Evolutionary conservation across 495 filamentous ascomycete species (phyloP).

Genomic region (Tuber microsphaerosporum): DNA sequence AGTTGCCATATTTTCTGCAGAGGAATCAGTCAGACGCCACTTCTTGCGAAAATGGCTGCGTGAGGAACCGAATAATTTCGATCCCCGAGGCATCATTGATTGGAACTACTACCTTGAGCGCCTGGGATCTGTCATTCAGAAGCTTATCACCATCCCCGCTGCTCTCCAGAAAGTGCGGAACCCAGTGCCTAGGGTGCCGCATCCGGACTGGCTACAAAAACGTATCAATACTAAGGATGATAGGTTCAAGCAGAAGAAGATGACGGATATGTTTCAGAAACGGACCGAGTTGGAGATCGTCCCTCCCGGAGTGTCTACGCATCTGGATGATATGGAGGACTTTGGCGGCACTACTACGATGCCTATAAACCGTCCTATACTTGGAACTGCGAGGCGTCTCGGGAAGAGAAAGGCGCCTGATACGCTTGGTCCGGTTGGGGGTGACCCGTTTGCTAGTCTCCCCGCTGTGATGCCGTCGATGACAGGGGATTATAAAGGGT

Average conservation of each 20-base stretch:
- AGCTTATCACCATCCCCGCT: slow-evolving; percentile 95
- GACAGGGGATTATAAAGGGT: slow-evolving; percentile 77
- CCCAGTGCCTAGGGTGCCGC: slow-evolving; percentile 82
- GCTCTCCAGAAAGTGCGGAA: slow-evolving; percentile 92
- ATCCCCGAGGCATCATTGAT: slow-evolving; percentile 79
- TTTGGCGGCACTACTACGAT: slow-evolving; percentile 58
- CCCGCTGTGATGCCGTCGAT: slow-evolving; percentile 80
- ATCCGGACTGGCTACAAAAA: slow-evolving; percentile 94
- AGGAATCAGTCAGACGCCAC: slow-evolving; percentile 72
- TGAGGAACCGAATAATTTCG: slow-evolving; percentile 88
- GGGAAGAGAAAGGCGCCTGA: slow-evolving; percentile 83
- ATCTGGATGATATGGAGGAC: slow-evolving; percentile 73
- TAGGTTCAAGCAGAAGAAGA: slow-evolving; percentile 94
- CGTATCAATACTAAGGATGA: slow-evolving; percentile 93
- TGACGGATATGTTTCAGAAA: slow-evolving; percentile 86
- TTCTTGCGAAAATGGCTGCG: slow-evolving; percentile 93
- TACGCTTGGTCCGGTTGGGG: slow-evolving; percentile 53
- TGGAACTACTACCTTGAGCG: slow-evolving; percentile 97
- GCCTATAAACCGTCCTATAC: slow-evolving; percentile 54
- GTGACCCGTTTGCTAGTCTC: slow-evolving; percentile 75
- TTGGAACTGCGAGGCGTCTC: slow-evolving; percentile 54
- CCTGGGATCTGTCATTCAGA: slow-evolving; percentile 92
- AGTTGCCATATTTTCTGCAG: slow-evolving; percentile 93
- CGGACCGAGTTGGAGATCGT: slow-evolving; percentile 40
- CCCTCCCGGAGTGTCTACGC: slow-evolving; percentile 22